Percentiles rank a stretch among this genome's conserved stretches.
Conservation (phyloP, 2,329 filamentous ascomycete species). For the Colletotrichum siamense region DNA sequence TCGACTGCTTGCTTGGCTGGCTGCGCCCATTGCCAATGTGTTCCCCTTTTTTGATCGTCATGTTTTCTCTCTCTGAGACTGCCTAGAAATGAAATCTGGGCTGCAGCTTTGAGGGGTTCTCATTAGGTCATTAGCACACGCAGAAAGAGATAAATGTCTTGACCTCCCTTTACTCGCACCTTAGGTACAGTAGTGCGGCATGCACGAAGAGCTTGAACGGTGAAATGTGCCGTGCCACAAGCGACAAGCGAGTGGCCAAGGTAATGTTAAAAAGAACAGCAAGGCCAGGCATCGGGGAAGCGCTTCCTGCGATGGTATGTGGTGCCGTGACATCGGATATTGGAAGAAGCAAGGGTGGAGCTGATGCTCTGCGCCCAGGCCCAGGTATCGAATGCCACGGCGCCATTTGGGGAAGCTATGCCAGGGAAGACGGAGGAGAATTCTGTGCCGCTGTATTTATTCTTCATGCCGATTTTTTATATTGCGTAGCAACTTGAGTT, state of each 20-base stretch:
- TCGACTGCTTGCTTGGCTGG: neutral
- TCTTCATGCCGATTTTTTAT: neutral
- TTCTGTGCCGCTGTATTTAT: neutral
- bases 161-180: neutral
- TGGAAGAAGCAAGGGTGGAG: conserved; percentile 13
- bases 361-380: neutral
- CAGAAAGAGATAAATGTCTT: neutral
- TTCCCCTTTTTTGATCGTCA: neutral
- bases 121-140: neutral
- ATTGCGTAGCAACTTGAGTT: neutral
- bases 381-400: neutral
- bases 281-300: neutral
- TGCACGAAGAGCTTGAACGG: conserved; percentile 7
- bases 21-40: neutral
- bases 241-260: neutral
- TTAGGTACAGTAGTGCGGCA: neutral
- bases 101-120: neutral
- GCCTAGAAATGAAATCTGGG: neutral
- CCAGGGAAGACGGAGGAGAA: neutral
- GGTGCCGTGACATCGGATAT: conserved; percentile 18
- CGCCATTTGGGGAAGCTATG: neutral
- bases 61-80: neutral
- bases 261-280: neutral
- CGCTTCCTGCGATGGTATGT: conserved; percentile 14
- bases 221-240: neutral